Conservation (phyloP, 495 filamentous ascomycete genomes). For the Lentithecium fluviatile region DNA sequence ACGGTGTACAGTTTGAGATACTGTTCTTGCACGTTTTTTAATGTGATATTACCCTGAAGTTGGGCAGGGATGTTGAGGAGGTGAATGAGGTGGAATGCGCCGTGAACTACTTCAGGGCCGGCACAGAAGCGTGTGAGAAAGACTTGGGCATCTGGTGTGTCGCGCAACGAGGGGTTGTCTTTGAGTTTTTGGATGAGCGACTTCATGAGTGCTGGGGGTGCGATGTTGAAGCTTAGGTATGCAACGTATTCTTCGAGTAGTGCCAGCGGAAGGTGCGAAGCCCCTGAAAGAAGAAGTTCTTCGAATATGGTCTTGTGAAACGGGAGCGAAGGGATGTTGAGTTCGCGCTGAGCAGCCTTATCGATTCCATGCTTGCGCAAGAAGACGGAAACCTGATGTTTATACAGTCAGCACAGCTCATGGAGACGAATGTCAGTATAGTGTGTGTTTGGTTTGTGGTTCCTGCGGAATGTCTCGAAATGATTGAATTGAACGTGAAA, state of each 20-base stretch:
- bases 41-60: not conserved
- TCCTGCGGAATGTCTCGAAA: no score
- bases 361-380: conserved; percentile 1
- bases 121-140: conserved; percentile 5
- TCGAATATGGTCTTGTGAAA: not conserved
- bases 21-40: not conserved
- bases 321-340: conserved; percentile 12
- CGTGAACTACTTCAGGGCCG: not conserved
- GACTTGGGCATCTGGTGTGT: not conserved
- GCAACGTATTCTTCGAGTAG: conserved; percentile 10
- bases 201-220: not conserved
- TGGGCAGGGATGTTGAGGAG: not conserved
- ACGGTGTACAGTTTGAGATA: conserved; percentile 13
- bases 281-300: not conserved
- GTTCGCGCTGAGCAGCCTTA: not conserved
- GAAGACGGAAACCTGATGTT: conserved; percentile 3
- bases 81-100: not conserved
- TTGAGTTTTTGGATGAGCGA: conserved; percentile 6
- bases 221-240: conserved; percentile 12
- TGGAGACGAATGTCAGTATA: no score
- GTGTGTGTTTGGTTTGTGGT: no score
- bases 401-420: no score
- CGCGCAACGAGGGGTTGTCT: not conserved
- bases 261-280: not conserved
- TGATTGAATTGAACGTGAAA: no score